These are phyloP conservation scores for Kodamaea sagamina DNA, from an alignment of 805 yeast genomes.

Conservation along the genomic window DNA sequence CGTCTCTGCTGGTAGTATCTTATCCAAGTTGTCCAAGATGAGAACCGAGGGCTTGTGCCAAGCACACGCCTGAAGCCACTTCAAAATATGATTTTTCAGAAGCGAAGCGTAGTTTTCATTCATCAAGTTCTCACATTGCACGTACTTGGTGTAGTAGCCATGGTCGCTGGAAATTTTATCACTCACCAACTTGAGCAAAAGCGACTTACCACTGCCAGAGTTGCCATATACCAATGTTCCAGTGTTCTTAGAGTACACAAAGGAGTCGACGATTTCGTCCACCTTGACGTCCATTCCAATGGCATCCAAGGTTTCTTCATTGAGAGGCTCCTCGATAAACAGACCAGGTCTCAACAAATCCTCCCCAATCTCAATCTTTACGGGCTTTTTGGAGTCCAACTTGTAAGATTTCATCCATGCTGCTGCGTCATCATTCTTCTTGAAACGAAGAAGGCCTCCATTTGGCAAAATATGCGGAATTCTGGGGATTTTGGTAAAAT, in stretches of 20 bases:
- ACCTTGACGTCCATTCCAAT: slow-evolving; percentile 60
- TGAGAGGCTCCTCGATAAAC: slow-evolving; percentile 24
- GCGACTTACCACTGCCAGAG: slow-evolving; percentile 81
- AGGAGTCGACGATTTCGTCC: slow-evolving; percentile 37
- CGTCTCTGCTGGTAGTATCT: slow-evolving; percentile 65
- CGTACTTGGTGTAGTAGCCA: slow-evolving; percentile 48
- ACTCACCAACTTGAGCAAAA: slow-evolving; percentile 47
- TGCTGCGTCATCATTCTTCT: slow-evolving; percentile 41
- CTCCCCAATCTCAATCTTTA: slow-evolving; percentile 51
- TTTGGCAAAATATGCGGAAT: slow-evolving; percentile 49
- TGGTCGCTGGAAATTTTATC: slow-evolving; percentile 35
- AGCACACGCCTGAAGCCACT: slow-evolving; percentile 52
- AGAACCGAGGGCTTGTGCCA: slow-evolving; percentile 82
- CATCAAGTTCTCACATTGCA: slow-evolving; percentile 56
- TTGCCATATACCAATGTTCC: slow-evolving; percentile 71
- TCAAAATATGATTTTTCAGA: slow-evolving; percentile 43
- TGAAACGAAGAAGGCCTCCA: slow-evolving; percentile 62
- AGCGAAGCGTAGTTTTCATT: slow-evolving; percentile 54
- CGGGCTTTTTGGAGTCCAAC: slow-evolving; percentile 24
- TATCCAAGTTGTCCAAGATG: slow-evolving; percentile 77
- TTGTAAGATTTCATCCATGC: slow-evolving; percentile 45
- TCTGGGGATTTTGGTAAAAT: slow-evolving; percentile 52
- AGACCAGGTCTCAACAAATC: slow-evolving; percentile 49
- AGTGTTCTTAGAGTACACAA: slow-evolving; percentile 45
- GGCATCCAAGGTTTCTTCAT: slow-evolving; percentile 23